A percentile compares a stretch with the other conserved stretches of the same genome.
Evolutionary conservation across 805 yeast genomes (phyloP).

Genomic region (Candida oleophila): DNA sequence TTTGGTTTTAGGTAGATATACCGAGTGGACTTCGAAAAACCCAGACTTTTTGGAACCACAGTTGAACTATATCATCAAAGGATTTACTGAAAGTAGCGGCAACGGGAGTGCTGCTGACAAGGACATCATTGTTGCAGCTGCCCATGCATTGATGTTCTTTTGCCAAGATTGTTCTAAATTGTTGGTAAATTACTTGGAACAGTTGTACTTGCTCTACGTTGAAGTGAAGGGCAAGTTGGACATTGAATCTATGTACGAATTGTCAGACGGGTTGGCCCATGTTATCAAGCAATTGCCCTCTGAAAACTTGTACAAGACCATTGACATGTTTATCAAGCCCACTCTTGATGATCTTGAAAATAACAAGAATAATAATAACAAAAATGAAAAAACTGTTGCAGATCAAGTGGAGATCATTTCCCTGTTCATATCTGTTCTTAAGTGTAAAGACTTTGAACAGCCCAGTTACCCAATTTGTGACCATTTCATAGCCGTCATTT

Average conservation of each 20-base stretch:
- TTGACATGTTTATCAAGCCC: slow-evolving; percentile 66
- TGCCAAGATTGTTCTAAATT: slow-evolving; percentile 84
- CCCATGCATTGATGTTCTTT: slow-evolving; percentile 90
- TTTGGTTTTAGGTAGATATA: slow-evolving; percentile 90
- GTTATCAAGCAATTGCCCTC: slow-evolving; percentile 63
- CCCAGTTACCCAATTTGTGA: slow-evolving; percentile 51
- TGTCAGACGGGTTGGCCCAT: slow-evolving; percentile 87
- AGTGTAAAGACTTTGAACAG: slow-evolving; percentile 40
- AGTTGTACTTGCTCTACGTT: slow-evolving; percentile 71
- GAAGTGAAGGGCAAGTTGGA: slow-evolving; percentile 54
- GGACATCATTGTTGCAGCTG: slow-evolving; percentile 77
- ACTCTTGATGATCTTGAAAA: slow-evolving; percentile 48
- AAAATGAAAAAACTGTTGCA: slow-evolving; percentile 49
- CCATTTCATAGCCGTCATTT: slow-evolving; percentile 50
- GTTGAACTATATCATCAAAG: slow-evolving; percentile 77
- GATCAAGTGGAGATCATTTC: slow-evolving; percentile 73
- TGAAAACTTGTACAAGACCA: slow-evolving; percentile 50
- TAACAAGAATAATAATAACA: slow-evolving; percentile 13
- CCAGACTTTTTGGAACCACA: slow-evolving; percentile 81
- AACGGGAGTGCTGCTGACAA: slow-evolving; percentile 22
- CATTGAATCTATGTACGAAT: slow-evolving; percentile 67
- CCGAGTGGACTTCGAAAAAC: slow-evolving; percentile 91
- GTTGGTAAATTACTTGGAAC: slow-evolving; percentile 67
- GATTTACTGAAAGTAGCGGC: slow-evolving; percentile 39
- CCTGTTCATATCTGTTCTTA: slow-evolving; percentile 56